Percentiles rank a stretch among this genome's conserved stretches.
Evolutionary conservation across 2,329 filamentous ascomycete species (phyloP).

Genomic region (Microcyclospora tardicrescens): DNA sequence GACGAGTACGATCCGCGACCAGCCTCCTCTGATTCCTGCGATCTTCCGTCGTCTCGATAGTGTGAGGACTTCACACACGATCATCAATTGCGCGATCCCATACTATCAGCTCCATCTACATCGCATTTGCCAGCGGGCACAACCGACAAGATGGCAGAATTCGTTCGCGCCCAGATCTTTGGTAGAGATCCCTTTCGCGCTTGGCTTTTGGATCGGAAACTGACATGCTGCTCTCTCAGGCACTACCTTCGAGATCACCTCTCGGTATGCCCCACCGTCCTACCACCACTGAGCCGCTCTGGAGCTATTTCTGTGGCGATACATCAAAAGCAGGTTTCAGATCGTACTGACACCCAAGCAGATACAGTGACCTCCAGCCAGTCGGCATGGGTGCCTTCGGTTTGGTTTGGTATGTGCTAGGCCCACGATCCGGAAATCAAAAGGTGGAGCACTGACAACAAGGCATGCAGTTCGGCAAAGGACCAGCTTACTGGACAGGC

Average conservation of each 20-base stretch:
- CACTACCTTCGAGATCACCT: conserved; percentile 99
- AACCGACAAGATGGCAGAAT: conserved; percentile 75
- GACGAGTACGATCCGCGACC: too few relatives aligned
- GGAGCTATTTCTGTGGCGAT: too few relatives aligned
- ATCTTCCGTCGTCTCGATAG: too few relatives aligned
- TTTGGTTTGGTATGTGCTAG: conserved; percentile 66
- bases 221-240: conserved; percentile 22
- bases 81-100: too few relatives aligned
- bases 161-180: conserved; percentile 97
- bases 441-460: not conserved
- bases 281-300: too few relatives aligned
- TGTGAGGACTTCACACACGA: too few relatives aligned
- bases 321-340: too few relatives aligned
- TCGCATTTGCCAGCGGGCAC: not conserved
- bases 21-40: too few relatives aligned
- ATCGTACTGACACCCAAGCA: conserved; percentile 26
- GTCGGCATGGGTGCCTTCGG: conserved; percentile 99
- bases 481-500: conserved; percentile 95
- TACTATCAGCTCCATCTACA: too few relatives aligned
- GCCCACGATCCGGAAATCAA: conserved; percentile 4
- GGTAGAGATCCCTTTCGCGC: conserved; percentile 22
- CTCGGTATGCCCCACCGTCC: conserved; percentile 49
- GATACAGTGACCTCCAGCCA: conserved; percentile 94
- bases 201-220: too few relatives aligned
- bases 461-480: conserved; percentile 64